phyloP scores from a whole-genome alignment of 371 early-diverging fungal species.

The Paraphysoderma sedebokerense region DNA sequence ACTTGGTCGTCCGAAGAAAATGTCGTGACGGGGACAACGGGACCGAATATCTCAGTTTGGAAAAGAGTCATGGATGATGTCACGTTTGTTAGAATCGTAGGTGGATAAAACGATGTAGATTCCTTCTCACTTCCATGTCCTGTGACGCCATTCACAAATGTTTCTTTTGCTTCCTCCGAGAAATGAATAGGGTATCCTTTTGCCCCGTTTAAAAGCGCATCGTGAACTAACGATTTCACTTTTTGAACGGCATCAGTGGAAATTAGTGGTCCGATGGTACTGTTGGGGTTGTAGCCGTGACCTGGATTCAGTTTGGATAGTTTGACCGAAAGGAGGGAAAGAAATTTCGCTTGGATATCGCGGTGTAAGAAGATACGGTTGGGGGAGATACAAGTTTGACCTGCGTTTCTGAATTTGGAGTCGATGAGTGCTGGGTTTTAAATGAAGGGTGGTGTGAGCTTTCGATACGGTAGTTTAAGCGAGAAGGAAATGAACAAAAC shows the following conservation, averaged over 20 bases:
- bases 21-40: conserved; percentile 46
- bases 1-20: conserved; percentile 56
- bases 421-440: no score
- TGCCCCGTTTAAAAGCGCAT: conserved; percentile 50
- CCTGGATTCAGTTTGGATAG: conserved; percentile 51
- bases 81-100: conserved; percentile 48
- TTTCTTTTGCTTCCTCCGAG: no score
- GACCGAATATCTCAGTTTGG: conserved; percentile 63
- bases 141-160: no score
- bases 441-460: no score
- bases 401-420: conserved; percentile 71
- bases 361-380: conserved; percentile 77
- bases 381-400: conserved; percentile 72
- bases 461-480: not conserved
- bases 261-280: conserved; percentile 67
- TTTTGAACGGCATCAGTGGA: conserved; percentile 45
- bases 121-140: no score
- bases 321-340: conserved; percentile 22
- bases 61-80: conserved; percentile 36
- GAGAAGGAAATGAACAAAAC: not conserved
- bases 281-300: conserved; percentile 41
- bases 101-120: no score
- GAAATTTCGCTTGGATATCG: conserved; percentile 50
- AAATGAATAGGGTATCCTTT: no score
- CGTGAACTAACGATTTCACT: conserved; percentile 44